Evolutionary conservation across 371 early-diverging fungal genomes (phyloP), one percentile per base, ranked within the genome.

Genomic region (Syncephalastrum contaminatum): DNA sequence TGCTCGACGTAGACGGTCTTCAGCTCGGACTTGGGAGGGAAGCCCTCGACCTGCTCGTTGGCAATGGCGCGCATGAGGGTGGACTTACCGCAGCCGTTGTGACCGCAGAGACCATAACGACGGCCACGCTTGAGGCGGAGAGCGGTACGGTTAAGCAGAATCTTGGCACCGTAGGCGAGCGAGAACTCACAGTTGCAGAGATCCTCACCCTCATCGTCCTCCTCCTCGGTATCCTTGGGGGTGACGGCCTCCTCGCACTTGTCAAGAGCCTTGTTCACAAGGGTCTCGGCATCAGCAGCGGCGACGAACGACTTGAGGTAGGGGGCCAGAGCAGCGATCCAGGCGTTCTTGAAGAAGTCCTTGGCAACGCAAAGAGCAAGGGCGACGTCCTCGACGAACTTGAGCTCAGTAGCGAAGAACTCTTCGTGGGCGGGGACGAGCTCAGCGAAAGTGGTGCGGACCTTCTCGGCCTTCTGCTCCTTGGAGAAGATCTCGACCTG

Each of bases 21-120:
- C 30, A 87, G 77, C 27, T 79, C 80, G 44, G 85, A 87, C n/a
- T 78, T 69, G 53, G 84, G 78, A 54, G 90, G 91, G 79, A 92
- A 91, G 42, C 87, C 87, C 50, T 88, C 90, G 24, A 89, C 78
- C 61, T 88, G 82, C 21, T 84, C 87, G 50, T 81, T 62, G 21
- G 90, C 73, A 53, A 94, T 86, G 48, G 93, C 84, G 45, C 90
- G 83, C 87, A 94, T 87, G 53, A 94, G 74, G 39, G 95, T 94
- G n/a, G 90, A 84, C 63, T 94, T 94, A 59, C 95, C 95, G 59
- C 88, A 83, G 30, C 93, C 95, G 69, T 93, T 94, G 36, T 80
- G 80, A 56, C 92, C 92, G 71, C 89, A 88, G 25, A 91, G 74
- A 58, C 90, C 92, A 71, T 91, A 92, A 44, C 88, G 85, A 60